Base-by-base conservation (phyloP, 257 asterid genomes). In the Lavandula angustifolia region DNA sequence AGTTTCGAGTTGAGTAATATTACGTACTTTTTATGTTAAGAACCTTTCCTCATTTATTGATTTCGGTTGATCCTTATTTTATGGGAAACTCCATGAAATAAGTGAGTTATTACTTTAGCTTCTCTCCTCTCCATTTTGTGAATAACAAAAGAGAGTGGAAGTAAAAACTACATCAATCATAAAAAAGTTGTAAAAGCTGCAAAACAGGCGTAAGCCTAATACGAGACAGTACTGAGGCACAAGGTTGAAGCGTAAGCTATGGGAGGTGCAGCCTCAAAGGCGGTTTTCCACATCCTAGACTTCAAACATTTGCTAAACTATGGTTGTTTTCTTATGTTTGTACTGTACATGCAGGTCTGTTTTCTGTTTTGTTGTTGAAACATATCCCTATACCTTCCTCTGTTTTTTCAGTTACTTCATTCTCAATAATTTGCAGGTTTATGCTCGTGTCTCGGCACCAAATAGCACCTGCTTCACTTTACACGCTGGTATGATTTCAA, bases 401-500 rank as follows among this genome's bases (percentile, higher is more conserved):
- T 59, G 51, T 29, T 68, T 17, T 17, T 62, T 48, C 63, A 44
- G 49, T 51, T 54, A 57, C 44, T 33, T 35, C 43, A 48, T 13
- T 41, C 56, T 61, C 4, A 9, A 33, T 32, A 34, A 61, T 70
- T 69, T 78, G 66, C 87, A 94, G 99, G 86, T 94, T 90, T 87
- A 81, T 94, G 97, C 94, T 90, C 46, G 86, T 94, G 64, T 83
- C 99, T 63, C 87, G 88, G 84, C 92, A 70, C 69, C 86, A 86
- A 53, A 80, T 95, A 84, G 83, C 86, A 59, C 99, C 99, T 44
- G 82, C 91, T 38, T 66, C 87, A 81, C 91, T 94, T 55, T 94
- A 94, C 78, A 87, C 99, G 51, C 84, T 94, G 91, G 99, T 92
- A 89, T 66, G 87, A 65, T 74, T 62, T 63, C 8, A 55, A 50